Percentiles rank a stretch among this genome's conserved stretches.
These are phyloP conservation scores for Cryptosporidium andersoni DNA, from an alignment of 169 alveolate genomes.

Conservation along the genomic window DNA sequence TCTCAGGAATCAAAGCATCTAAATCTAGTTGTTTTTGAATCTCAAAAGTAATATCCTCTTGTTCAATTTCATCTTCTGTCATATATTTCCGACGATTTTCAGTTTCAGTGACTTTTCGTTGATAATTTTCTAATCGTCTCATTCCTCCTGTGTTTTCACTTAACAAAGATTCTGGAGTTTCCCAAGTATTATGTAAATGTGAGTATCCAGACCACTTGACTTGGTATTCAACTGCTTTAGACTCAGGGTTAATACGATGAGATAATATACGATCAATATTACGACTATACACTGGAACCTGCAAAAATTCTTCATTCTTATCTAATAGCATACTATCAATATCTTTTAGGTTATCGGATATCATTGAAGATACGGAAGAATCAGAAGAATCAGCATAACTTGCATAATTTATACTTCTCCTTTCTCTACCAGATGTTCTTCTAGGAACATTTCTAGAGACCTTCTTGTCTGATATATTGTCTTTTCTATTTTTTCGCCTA, in stretches of 20 bases:
- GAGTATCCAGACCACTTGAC: conserved; percentile 89
- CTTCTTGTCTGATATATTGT: not conserved
- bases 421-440: conserved; percentile 23
- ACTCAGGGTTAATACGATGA: conserved; percentile 9
- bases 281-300: too few relatives aligned
- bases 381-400: conserved; percentile 35
- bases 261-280: too few relatives aligned
- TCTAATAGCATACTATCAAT: conserved; percentile 41
- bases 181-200: conserved; percentile 89
- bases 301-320: not conserved
- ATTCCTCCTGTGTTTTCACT: conserved; percentile 80
- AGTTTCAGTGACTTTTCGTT: conserved; percentile 79
- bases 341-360: conserved; percentile 21
- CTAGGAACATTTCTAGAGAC: not conserved
- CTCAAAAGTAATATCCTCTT: conserved; percentile 84
- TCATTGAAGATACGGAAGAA: not conserved
- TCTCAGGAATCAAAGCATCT: conserved; percentile 88
- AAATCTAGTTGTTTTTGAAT: conserved; percentile 87
- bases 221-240: conserved; percentile 79
- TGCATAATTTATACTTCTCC: conserved; percentile 35
- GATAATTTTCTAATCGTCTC: conserved; percentile 85
- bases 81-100: conserved; percentile 80
- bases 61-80: conserved; percentile 90
- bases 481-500: conserved; percentile 2
- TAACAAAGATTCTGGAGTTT: conserved; percentile 80